phyloP scores from a whole-genome alignment of 2,329 filamentous ascomycete species.

The Ophiostoma himal-ulmi region DNA sequence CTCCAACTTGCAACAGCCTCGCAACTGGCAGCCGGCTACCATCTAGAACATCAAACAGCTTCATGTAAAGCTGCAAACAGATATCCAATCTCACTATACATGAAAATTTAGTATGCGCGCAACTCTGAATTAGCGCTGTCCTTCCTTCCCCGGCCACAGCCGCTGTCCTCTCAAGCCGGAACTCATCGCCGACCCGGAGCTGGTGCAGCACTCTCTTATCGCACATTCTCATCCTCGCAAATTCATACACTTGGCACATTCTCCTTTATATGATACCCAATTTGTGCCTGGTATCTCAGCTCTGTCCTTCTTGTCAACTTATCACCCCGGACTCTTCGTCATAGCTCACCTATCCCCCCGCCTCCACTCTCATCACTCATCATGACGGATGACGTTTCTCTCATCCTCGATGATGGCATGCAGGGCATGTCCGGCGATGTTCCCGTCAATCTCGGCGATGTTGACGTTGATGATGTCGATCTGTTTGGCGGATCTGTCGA shows the following conservation, averaged over 20 bases:
- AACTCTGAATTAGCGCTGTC: background rate
- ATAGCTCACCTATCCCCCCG: background rate
- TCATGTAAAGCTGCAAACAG: background rate
- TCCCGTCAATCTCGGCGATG: slow-evolving; percentile 43
- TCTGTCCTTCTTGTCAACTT: background rate
- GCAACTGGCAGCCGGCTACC: background rate
- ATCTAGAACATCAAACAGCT: background rate
- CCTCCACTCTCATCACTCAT: background rate
- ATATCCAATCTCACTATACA: background rate
- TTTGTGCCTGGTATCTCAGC: background rate
- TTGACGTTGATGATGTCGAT: slow-evolving; percentile 66
- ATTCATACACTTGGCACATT: background rate
- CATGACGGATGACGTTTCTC: slow-evolving; percentile 19
- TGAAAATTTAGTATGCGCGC: background rate
- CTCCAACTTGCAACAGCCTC: background rate
- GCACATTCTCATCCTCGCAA: background rate
- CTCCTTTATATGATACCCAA: background rate
- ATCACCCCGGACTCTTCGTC: background rate
- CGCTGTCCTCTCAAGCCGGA: background rate
- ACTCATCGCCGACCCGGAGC: background rate
- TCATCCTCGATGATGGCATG: slow-evolving; percentile 34
- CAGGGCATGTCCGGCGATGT: slow-evolving; percentile 39
- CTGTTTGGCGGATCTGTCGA: slow-evolving; percentile 39
- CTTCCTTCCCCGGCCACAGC: background rate
- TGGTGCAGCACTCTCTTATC: background rate